A percentile compares a stretch with the other conserved stretches of the same genome.
Evolutionary conservation across 345 rosid genomes (phyloP).

Genomic region (Acer yangbiense): DNA sequence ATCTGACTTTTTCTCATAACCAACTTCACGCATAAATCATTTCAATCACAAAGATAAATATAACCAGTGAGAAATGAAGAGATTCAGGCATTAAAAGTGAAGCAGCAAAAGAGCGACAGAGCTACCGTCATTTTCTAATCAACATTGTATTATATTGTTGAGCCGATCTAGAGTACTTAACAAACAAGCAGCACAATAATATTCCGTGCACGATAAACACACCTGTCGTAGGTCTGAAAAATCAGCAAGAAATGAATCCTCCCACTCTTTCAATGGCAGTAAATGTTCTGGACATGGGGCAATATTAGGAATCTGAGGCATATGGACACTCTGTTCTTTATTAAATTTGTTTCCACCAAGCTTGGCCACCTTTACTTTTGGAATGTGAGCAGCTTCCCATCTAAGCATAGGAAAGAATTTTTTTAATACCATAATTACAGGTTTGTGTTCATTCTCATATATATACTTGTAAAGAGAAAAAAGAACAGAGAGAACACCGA

Average conservation of each 20-base stretch:
- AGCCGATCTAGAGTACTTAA: background rate
- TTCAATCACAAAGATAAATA: background rate
- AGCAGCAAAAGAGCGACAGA: background rate
- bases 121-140: background rate
- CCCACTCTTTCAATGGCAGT: slow-evolving; percentile 76
- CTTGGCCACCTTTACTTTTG: slow-evolving; percentile 75
- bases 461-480: background rate
- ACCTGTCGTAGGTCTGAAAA: slow-evolving; percentile 76
- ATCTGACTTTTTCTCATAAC: too few species aligned
- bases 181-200: background rate
- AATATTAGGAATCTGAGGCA: slow-evolving; percentile 92
- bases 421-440: background rate
- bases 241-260: slow-evolving; percentile 78
- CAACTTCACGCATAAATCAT: background rate
- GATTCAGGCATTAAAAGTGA: background rate
- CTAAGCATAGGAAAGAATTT: slow-evolving; percentile 37
- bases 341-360: slow-evolving; percentile 40
- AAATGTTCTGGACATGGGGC: slow-evolving; percentile 64
- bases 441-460: background rate
- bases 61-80: background rate
- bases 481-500: background rate
- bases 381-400: slow-evolving; percentile 92
- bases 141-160: background rate
- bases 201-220: slow-evolving; percentile 7
- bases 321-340: slow-evolving; percentile 73